Conservation (phyloP, 2,329 filamentous ascomycete genomes). For the Tothia fuscella region DNA sequence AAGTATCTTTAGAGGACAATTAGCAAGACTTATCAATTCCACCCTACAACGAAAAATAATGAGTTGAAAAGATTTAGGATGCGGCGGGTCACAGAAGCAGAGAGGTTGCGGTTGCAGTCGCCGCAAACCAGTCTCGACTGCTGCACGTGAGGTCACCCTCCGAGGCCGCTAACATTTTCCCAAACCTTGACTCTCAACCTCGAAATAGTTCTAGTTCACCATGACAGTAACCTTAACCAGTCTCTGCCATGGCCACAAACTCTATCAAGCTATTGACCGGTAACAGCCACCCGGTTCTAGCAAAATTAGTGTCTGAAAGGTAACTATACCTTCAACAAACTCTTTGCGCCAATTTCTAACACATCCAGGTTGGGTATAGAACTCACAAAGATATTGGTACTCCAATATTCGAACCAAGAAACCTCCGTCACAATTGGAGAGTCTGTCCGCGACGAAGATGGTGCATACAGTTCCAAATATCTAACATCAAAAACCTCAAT, state of each 20-base stretch:
- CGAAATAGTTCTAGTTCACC: too few relatives aligned
- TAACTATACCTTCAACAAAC: slow-evolving; percentile 25
- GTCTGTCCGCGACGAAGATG: slow-evolving; percentile 91
- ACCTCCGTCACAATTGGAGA: slow-evolving; percentile 90
- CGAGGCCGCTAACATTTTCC: too few relatives aligned
- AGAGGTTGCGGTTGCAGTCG: too few relatives aligned
- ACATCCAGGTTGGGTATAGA: slow-evolving; percentile 57
- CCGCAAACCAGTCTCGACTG: too few relatives aligned
- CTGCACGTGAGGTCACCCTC: too few relatives aligned
- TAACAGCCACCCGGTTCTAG: slow-evolving; percentile 62
- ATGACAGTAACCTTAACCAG: neutral
- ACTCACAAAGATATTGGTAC: slow-evolving; percentile 64
- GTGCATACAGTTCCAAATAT: slow-evolving; percentile 30
- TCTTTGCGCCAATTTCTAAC: slow-evolving; percentile 12
- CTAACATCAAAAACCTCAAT: slow-evolving; percentile 9
- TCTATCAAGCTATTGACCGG: slow-evolving; percentile 65
- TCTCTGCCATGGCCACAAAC: slow-evolving; percentile 52
- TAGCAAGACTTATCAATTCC: too few relatives aligned
- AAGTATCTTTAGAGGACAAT: too few relatives aligned
- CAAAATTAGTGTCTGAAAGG: slow-evolving; percentile 56
- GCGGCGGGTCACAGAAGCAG: too few relatives aligned
- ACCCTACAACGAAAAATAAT: too few relatives aligned
- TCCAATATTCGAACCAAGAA: slow-evolving; percentile 80
- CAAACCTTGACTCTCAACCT: too few relatives aligned
- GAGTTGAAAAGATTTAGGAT: too few relatives aligned